These are phyloP conservation scores for Phoma sp. DNA, from an alignment of 2,329 filamentous ascomycete species.

Conservation along the genomic window DNA sequence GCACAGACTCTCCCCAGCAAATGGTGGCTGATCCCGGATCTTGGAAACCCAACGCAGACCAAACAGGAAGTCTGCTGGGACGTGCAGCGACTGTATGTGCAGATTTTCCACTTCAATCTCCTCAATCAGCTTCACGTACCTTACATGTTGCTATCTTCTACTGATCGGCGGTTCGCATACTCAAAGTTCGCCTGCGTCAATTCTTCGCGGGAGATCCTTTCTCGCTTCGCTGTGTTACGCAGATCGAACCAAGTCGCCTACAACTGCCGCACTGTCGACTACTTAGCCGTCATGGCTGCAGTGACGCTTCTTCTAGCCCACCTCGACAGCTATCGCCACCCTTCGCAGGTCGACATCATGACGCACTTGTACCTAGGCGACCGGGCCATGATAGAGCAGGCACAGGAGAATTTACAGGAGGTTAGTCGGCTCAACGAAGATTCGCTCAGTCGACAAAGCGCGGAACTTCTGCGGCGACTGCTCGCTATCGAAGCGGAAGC, in stretches of 20 bases:
- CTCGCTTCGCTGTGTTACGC: conserved; percentile 17
- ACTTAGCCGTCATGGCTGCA: conserved; percentile 26
- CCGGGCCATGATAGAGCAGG: conserved; percentile 24
- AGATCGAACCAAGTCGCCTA: conserved; percentile 11
- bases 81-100: conserved; percentile 7
- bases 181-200: conserved; percentile 21
- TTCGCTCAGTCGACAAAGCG: conserved; percentile 20
- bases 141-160: conserved; percentile 17
- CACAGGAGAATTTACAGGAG: conserved; percentile 18
- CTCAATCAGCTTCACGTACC: conserved; percentile 26
- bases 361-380: conserved; percentile 25
- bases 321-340: conserved; percentile 12
- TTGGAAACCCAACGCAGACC: background rate
- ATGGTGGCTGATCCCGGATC: conserved; percentile 23
- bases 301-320: conserved; percentile 28
- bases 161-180: conserved; percentile 10
- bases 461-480: conserved; percentile 16
- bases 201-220: conserved; percentile 22
- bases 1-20: conserved; percentile 15
- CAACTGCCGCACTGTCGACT: conserved; percentile 22
- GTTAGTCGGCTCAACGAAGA: background rate
- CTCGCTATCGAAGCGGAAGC: conserved; percentile 23
- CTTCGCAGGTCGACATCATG: conserved; percentile 4
- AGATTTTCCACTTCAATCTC: conserved; percentile 24
- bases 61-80: conserved; percentile 1